These are phyloP conservation scores for Aspergillus fumigatiaffinis DNA, from an alignment of 2,329 filamentous ascomycete genomes.

Conservation along the genomic window DNA sequence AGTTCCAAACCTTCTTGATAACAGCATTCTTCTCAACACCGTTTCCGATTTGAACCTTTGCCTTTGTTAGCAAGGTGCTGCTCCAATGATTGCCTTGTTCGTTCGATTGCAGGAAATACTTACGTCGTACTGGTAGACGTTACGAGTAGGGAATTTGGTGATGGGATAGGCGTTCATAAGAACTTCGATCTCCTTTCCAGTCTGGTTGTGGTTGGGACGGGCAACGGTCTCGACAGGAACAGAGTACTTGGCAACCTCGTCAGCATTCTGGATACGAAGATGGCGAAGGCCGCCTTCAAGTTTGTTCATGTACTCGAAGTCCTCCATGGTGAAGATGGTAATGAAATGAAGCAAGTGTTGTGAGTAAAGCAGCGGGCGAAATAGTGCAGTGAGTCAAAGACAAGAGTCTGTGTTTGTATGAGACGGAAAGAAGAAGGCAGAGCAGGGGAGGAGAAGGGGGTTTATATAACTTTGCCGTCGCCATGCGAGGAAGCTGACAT, in stretches of 20 bases:
- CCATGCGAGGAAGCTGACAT: not conserved
- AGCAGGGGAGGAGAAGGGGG: not conserved
- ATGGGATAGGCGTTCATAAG: conserved; percentile 75
- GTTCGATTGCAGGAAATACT: conserved; percentile 35
- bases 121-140: conserved; percentile 82
- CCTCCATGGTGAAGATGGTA: conserved; percentile 16
- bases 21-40: conserved; percentile 62
- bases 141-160: conserved; percentile 52
- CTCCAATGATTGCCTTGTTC: not conserved
- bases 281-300: conserved; percentile 22
- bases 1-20: conserved; percentile 73
- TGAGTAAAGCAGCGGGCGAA: not conserved
- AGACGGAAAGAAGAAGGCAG: not conserved
- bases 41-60: conserved; percentile 63
- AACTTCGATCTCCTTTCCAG: conserved; percentile 54
- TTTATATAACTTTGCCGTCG: not conserved
- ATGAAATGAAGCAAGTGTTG: conserved; percentile 3
- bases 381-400: not conserved
- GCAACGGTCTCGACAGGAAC: conserved; percentile 31
- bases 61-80: conserved; percentile 7
- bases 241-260: conserved; percentile 28
- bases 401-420: not conserved
- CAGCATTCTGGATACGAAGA: conserved; percentile 23
- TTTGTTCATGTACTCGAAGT: conserved; percentile 18
- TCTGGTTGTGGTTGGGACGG: conserved; percentile 57